Base-by-base conservation (phyloP, 1,139 yeast genomes). In the Magnusiomyces fungicola region DNA sequence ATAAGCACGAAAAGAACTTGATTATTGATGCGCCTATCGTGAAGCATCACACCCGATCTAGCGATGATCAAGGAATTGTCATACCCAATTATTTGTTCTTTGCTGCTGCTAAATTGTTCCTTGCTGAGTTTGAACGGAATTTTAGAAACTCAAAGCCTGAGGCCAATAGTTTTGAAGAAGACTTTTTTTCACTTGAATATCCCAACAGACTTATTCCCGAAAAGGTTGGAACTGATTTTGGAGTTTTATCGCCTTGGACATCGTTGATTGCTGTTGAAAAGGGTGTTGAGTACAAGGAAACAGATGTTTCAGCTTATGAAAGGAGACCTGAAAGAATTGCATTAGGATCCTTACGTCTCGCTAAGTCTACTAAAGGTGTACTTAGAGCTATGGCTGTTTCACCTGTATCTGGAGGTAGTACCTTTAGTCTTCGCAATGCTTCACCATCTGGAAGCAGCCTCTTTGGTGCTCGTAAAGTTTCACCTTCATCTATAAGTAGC, bases 221-320 rank as follows among this genome's bases (percentile, higher is more conserved):
- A 22, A 40, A 45, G 9, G 23, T 38, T 16, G 47, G 47, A 4
- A 32, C 39, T 14, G 30, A 38, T 14, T 49, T 49, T 24, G 40
- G 43, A 16, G 14, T 49, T 29, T n/a, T 46, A 33, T 41, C 51
- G 18, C 30, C 37, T 6, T 49, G 51, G 51, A 49, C 49, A n/a
- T 45, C 49, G 3, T 18, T 49, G 14, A 41, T 49, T 2, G 49
- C 51, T 16, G 36, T 46, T 30, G 51, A 49, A 27, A 24, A 45
- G 29, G 19, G 18, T 30, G 27, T 6, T 2, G 25, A 41, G 5
- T 16, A 19, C n/a, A 24, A 34, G 18, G 14, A 40, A 34, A 30
- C 29, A 24, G 33, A 24, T n/a, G 22, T 10, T 4, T 16, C 43
- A 3, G 33, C 24, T 4, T 14, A 41, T 19, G 34, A n/a, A 19